These are phyloP conservation scores for Stemphylium vesicarium DNA, from an alignment of 2,329 filamentous ascomycete genomes.

Conservation along the genomic window DNA sequence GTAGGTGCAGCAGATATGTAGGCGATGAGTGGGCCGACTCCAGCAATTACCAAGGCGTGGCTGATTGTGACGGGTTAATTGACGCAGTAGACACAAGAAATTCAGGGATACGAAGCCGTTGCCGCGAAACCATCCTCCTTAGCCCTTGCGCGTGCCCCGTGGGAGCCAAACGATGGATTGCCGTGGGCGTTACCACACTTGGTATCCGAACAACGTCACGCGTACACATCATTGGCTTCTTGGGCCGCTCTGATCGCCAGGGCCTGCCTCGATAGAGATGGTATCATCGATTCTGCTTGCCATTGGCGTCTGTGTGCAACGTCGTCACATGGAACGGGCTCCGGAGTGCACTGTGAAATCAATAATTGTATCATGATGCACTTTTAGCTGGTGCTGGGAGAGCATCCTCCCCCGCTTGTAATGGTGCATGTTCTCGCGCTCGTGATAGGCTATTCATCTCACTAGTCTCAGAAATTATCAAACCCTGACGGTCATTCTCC, in stretches of 20 bases:
- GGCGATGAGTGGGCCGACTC: conserved; percentile 33
- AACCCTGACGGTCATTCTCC: conserved; percentile 23
- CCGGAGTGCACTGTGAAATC: not conserved
- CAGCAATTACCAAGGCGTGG: conserved; percentile 33
- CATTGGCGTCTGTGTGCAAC: conserved; percentile 11
- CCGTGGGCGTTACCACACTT: conserved; percentile 31
- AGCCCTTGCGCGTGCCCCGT: conserved; percentile 11
- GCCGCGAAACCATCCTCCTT: conserved; percentile 17
- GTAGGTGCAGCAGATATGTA: conserved; percentile 45
- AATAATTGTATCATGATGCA: conserved; percentile 5
- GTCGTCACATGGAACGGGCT: conserved; percentile 8
- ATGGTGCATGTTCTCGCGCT: conserved; percentile 7
- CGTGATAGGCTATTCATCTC: conserved; percentile 24
- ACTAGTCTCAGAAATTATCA: conserved; percentile 16
- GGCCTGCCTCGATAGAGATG: conserved; percentile 22
- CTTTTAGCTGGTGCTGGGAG: conserved; percentile 1
- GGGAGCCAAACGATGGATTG: conserved; percentile 26
- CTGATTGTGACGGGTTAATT: conserved; percentile 32
- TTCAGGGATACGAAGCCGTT: conserved; percentile 16
- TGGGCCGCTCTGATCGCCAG: conserved; percentile 31
- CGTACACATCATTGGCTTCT: conserved; percentile 29
- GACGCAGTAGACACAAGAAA: conserved; percentile 22
- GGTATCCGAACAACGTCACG: conserved; percentile 40
- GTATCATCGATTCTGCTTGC: conserved; percentile 9
- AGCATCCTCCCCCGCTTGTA: conserved; percentile 13